Base-by-base conservation (phyloP, 352 stramenopile species). In the Phytopythium sindhum region DNA sequence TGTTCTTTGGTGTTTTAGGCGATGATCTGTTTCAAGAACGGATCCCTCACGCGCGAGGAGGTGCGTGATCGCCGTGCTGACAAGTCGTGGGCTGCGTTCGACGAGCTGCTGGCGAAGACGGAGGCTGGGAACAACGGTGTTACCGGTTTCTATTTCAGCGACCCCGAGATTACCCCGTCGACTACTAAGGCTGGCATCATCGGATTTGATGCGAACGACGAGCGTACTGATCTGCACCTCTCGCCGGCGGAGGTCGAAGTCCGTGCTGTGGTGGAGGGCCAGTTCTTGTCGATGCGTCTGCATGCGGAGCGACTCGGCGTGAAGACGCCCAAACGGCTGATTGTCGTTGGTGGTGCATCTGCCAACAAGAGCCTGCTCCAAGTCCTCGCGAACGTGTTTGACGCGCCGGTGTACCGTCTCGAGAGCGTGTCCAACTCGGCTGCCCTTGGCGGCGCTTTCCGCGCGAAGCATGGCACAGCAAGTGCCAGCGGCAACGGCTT, bases 11-110 rank as follows among this genome's bases (percentile, higher is more conserved):
- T 60, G 4, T 52, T 14, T 9, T 69, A 88, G 72, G 85, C 79
- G 11, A 95, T 96, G 86, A 86, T 95, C 41, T 93, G 88, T 48
- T 95, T 91, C 73, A 93, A 95, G 72, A 95, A 95, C 51, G 86
- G 86, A 41, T 76, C 84, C 1, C 73, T 96, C 35, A 81, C 81
- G 15, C 81, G 88, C 35, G 69, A 96, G 66, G 73, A 80, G 41
- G 70, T 90, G 15, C 72, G 78, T 24, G 73, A 90, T 50, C 69
- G 70, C 19, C 68, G 67, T 14, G 69, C 78, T 7, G 59, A 68
- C 42, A 68, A 56, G 8, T 81, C 71, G 9, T 90, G 84, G 84
- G 65, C 73, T 37, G 71, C 77, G 17, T 92, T 91, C 26, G 78
- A 84, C 37, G 48, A 70, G n/a, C 41, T 89, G 19, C 69, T 92